Evolutionary conservation across 352 stramenopile species (phyloP), one percentile per base, ranked within the genome.

Genomic region (Globisporangium carolinianum): DNA sequence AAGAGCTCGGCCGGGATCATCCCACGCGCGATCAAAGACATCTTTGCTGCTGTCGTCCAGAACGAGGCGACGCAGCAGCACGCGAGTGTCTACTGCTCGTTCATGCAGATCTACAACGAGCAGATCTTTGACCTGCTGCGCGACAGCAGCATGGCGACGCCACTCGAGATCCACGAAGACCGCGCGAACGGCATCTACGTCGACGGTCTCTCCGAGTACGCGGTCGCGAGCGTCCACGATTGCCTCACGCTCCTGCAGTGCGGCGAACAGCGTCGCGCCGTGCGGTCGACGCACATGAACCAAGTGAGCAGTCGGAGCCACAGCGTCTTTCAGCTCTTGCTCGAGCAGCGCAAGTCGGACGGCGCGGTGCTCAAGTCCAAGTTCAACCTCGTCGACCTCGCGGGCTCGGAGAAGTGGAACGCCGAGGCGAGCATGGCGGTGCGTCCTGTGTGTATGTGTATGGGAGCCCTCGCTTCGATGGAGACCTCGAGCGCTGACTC

Each of bases 331-430:
- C 87, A 96, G 55, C 55, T 97, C 0, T 53, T 91, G 12, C 73
- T 97, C 12, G 88, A 95, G 59, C 75, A 89, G 55, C 72, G 76
- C 39, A 79, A 71, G 17, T 77, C 73, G 46, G 83, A 91, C 60
- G 82, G 75, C 37, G 81, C 71, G 4, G 55, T 89, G 18, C 67
- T 97, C 52, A 91, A 91, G 53, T 94, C 89, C 53, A 98, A 98
- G 63, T 96, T 98, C 62, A 98, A 97, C 70, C 71, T 97, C 6
- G 91, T 98, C n/a, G 91, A 98, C 65, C 72, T 98, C 12, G 91
- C 90, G 7, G 91, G 91, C 9, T 97, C 89, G 6, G 92, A 98
- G 61, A 98, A 98, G 60, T 98, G 92, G 91, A 91, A 96, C 61
- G 73, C 83, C 51, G 73, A 70, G 24, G 60, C 79, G 12, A 72